These are phyloP conservation scores for Sporothrix mexicana DNA, from an alignment of 2,329 filamentous ascomycete genomes.

Conservation along the genomic window DNA sequence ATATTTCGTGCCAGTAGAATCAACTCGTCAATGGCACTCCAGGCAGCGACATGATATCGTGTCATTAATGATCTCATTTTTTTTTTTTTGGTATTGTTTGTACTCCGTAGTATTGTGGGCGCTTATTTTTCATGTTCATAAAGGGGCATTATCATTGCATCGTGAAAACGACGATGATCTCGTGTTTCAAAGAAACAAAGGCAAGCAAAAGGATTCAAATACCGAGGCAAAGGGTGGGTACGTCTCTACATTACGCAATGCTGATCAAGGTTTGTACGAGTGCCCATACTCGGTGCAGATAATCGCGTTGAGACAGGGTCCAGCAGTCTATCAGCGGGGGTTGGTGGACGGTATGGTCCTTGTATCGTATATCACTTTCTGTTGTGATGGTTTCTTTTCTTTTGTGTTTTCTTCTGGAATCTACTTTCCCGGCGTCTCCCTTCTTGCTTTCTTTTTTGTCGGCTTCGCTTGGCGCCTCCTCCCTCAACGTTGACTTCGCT, in stretches of 20 bases:
- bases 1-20: too few species aligned
- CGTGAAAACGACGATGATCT: too few species aligned
- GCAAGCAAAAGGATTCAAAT: neutral
- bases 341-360: neutral
- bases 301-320: neutral
- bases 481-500: neutral
- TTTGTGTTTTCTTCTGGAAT: neutral
- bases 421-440: neutral
- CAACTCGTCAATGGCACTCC: too few species aligned
- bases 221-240: neutral
- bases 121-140: too few species aligned
- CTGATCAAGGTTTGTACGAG: neutral
- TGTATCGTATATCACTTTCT: constrained; percentile 2
- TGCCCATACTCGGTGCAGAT: neutral
- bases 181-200: too few species aligned
- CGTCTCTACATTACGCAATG: too few species aligned
- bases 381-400: neutral
- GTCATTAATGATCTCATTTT: too few species aligned
- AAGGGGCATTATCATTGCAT: too few species aligned
- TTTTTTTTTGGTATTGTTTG: too few species aligned
- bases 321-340: neutral
- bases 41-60: too few species aligned
- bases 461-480: neutral
- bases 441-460: neutral
- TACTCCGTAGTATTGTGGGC: too few species aligned